phyloP scores from a whole-genome alignment of 345 rosid genomes.

The Firmiana major region DNA sequence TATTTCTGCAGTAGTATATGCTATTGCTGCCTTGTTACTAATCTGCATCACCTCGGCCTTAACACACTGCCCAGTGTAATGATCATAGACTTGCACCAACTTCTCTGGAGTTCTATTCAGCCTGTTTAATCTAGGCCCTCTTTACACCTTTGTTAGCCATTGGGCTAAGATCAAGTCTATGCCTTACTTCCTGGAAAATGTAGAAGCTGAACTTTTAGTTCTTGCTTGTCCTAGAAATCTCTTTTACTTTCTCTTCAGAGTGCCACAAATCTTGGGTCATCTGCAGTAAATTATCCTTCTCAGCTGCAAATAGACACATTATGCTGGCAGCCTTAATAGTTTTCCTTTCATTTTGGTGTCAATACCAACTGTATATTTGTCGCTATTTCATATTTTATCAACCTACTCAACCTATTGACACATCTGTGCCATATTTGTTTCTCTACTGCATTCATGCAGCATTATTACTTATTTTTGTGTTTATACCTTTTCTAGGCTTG shows the following conservation, averaged over 20 bases:
- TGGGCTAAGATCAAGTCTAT: not conserved
- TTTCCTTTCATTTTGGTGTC: not conserved
- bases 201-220: not conserved
- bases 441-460: not conserved
- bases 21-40: not conserved
- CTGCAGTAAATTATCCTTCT: not conserved
- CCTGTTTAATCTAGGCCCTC: not conserved
- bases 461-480: not conserved
- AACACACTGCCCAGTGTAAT: not conserved
- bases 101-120: not conserved
- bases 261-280: not conserved
- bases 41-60: not conserved
- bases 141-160: not conserved
- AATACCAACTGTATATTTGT: not conserved
- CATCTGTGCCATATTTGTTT: not conserved
- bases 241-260: not conserved
- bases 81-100: not conserved
- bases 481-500: slow-evolving; percentile 39
- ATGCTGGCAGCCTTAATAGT: not conserved
- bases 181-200: not conserved
- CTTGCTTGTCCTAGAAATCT: not conserved
- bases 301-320: not conserved
- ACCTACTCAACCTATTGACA: not conserved
- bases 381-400: not conserved
- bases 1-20: not conserved